phyloP scores from a whole-genome alignment of 192 early-diverging fungal species.

The Coemansia sp. region DNA sequence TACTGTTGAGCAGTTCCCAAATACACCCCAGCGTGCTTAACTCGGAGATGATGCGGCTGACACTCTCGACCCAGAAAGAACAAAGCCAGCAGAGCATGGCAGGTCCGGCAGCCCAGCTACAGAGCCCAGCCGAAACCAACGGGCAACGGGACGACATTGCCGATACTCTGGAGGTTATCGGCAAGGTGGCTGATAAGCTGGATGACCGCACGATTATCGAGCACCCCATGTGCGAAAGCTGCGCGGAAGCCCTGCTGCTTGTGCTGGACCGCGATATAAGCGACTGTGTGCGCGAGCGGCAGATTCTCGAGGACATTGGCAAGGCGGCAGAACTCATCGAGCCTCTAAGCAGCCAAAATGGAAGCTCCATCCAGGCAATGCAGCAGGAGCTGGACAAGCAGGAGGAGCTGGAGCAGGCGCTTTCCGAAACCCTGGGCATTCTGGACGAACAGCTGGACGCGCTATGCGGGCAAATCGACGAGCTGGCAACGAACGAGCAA shows the following conservation, averaged over 20 bases:
- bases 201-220: conserved; percentile 69
- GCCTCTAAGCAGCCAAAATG: conserved; percentile 5
- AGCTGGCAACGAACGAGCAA: conserved; percentile 53
- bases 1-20: conserved; percentile 46
- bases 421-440: conserved; percentile 45
- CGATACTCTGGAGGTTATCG: conserved; percentile 39
- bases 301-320: conserved; percentile 74
- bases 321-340: conserved; percentile 54
- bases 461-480: conserved; percentile 42
- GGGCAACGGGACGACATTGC: conserved; percentile 21
- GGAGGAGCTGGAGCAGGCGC: conserved; percentile 43
- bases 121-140: not conserved
- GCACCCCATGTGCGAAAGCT: conserved; percentile 90
- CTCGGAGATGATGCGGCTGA: conserved; percentile 2
- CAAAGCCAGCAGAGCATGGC: not conserved
- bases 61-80: not conserved
- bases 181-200: conserved; percentile 74
- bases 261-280: conserved; percentile 66
- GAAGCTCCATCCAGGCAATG: conserved; percentile 41
- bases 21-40: conserved; percentile 14
- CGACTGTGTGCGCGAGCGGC: conserved; percentile 69
- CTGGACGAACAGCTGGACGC: conserved; percentile 50
- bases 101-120: not conserved
- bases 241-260: conserved; percentile 74
- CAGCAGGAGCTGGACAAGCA: conserved; percentile 57